Base-by-base conservation (phyloP, 371 early-diverging fungal genomes). In the Rhizopus microsporus region DNA sequence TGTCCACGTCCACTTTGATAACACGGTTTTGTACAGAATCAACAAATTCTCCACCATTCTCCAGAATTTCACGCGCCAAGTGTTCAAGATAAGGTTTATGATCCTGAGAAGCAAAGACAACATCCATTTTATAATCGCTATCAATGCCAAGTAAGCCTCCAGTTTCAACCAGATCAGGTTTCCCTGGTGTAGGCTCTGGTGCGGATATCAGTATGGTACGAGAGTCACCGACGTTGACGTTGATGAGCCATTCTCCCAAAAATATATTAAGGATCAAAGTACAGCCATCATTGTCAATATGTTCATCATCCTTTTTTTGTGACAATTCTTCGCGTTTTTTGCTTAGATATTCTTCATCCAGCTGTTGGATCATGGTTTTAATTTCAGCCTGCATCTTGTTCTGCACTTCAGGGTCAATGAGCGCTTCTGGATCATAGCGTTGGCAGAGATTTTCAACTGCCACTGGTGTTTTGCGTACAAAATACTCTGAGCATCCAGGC, bases 141-240 rank as follows among this genome's bases (percentile, higher is more conserved):
- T 72, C 72, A 0, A 62, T 52, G 1, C 73, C 71, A 7, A 59
- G 32, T 16, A 54, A 40, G 23, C 48, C 44, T 51, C 58, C 53
- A 16, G 48, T 55, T 13, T 67, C 54, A 29, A 56, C 55, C 23
- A 59, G 47, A 38, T 48, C 60, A 15, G 64, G 57, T 16, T 52
- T 42, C 6, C 56, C 64, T 1, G 69, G 60, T 0, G 59, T 43
- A 16, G 71, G 66, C 17, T 77, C 80, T 12, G 80, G 78, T 10
- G 74, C 76, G 12, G 80, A 74, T 40, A 77, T 74, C 34, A 83
- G 58, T 23, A 92, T 80, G 1, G 89, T 83, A n/a, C 94, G 82
- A 17, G 90, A 88, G 66, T 93, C 93, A 16, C 94, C 94, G 4
- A 93, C 88, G 58, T 93, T 93, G 54, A 85, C 66, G 68, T 88